A percentile compares a stretch with the other conserved stretches of the same genome.
These are phyloP conservation scores for Trifolium dubium DNA, from an alignment of 306 rosid species.

Conservation along the genomic window DNA sequence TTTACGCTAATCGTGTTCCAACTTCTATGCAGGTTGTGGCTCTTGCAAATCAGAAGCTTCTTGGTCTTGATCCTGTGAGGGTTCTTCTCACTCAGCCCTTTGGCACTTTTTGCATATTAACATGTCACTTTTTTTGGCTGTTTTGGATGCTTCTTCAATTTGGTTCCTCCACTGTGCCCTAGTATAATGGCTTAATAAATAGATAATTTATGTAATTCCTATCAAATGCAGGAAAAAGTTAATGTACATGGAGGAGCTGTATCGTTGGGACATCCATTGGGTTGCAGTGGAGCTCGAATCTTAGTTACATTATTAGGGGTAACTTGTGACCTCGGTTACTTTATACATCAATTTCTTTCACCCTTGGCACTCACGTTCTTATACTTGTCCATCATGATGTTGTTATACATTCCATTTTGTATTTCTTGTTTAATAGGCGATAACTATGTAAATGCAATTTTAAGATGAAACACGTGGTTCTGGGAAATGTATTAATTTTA, in stretches of 20 bases:
- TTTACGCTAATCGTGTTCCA: slow-evolving; percentile 8
- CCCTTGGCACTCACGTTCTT: slow-evolving; percentile 8
- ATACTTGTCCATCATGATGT: slow-evolving; percentile 3
- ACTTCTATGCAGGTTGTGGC: slow-evolving; percentile 74
- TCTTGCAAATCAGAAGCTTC: slow-evolving; percentile 90
- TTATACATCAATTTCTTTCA: slow-evolving; percentile 22
- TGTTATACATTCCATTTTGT: background rate
- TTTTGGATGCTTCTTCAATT: slow-evolving; percentile 31
- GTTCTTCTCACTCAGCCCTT: slow-evolving; percentile 34
- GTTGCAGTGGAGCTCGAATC: slow-evolving; percentile 98
- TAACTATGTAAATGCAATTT: background rate
- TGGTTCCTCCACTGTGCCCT: slow-evolving; percentile 30
- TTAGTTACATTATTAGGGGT: slow-evolving; percentile 91
- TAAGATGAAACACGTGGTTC: slow-evolving; percentile 24
- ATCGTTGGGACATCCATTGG: slow-evolving; percentile 93
- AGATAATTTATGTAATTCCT: slow-evolving; percentile 32
- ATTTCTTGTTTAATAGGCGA: slow-evolving; percentile 2
- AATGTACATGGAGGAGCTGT: slow-evolving; percentile 93
- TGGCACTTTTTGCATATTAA: background rate
- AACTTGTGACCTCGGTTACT: slow-evolving; percentile 37
- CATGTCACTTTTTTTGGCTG: slow-evolving; percentile 22
- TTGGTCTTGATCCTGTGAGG: slow-evolving; percentile 87
- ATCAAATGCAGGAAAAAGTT: slow-evolving; percentile 70
- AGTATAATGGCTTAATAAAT: slow-evolving; percentile 22
- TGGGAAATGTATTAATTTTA: background rate